Conservation (phyloP, 129 eudicot genomes). For the Heracleum sosnowskyi region DNA sequence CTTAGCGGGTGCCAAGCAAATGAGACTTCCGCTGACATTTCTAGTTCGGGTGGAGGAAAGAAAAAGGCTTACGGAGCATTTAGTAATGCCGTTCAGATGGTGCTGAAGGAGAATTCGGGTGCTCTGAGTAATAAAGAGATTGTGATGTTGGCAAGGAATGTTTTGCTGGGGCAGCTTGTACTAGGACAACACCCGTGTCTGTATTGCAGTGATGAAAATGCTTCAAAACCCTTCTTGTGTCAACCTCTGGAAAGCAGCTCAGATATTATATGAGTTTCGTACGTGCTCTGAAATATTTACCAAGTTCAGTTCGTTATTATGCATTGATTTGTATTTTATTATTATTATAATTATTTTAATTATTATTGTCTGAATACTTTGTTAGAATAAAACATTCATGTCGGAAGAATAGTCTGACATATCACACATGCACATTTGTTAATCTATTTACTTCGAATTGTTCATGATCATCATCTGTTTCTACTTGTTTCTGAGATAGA, state of each 20-base stretch:
- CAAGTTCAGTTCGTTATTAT: too few species aligned
- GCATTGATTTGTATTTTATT: too few species aligned
- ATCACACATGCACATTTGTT: too few species aligned
- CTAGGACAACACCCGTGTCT: constrained; percentile 71
- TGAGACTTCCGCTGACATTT: constrained; percentile 65
- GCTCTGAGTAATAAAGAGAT: constrained; percentile 48
- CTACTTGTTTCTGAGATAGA: too few species aligned
- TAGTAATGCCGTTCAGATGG: constrained; percentile 61
- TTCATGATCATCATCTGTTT: too few species aligned
- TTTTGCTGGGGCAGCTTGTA: constrained; percentile 41
- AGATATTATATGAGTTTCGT: neutral
- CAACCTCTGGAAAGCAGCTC: neutral
- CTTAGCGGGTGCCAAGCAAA: constrained; percentile 84
- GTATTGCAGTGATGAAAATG: constrained; percentile 78
- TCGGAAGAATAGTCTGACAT: too few species aligned
- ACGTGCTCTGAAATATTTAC: too few species aligned
- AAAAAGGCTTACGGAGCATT: constrained; percentile 70
- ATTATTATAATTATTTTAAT: too few species aligned
- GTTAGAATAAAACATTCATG: too few species aligned
- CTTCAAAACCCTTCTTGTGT: constrained; percentile 43
- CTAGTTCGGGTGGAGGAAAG: constrained; percentile 13
- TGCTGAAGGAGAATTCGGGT: constrained; percentile 34
- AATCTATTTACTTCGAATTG: too few species aligned
- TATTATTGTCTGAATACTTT: too few species aligned
- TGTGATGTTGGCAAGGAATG: constrained; percentile 52